Conservation (phyloP, 1,139 yeast genomes). For the Kodamaea anthophila region DNA sequence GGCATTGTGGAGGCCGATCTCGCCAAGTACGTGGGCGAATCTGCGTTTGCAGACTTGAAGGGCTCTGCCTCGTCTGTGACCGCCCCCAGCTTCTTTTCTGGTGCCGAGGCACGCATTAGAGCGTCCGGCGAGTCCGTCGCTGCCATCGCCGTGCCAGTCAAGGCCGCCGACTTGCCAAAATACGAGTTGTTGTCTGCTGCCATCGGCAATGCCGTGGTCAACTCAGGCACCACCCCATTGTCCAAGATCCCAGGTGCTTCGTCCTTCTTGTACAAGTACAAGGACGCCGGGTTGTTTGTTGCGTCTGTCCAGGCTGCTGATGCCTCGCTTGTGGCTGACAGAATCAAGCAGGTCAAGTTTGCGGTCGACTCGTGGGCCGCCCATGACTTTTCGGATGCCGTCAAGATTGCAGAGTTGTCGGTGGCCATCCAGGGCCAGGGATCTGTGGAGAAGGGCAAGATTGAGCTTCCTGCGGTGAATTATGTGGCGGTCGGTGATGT, state of each 20-base stretch:
- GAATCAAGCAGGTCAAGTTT: conserved; percentile 59
- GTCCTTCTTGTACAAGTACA: conserved; percentile 60
- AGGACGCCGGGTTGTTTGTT: conserved; percentile 79
- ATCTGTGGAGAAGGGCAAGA: conserved; percentile 43
- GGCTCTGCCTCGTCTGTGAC: conserved; percentile 46
- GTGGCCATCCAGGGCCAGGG: conserved; percentile 41
- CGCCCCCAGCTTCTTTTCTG: conserved; percentile 46
- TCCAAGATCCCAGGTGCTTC: conserved; percentile 49
- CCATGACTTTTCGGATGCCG: conserved; percentile 33
- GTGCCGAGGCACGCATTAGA: conserved; percentile 74
- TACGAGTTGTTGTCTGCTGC: conserved; percentile 71
- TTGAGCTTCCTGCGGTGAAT: conserved; percentile 46
- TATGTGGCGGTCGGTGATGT: conserved; percentile 91
- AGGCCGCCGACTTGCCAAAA: conserved; percentile 57
- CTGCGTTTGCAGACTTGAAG: conserved; percentile 56
- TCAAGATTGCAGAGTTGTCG: conserved; percentile 43
- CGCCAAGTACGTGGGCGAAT: conserved; percentile 57
- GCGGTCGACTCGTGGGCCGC: conserved; percentile 38
- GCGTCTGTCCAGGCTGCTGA: conserved; percentile 58
- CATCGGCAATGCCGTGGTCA: conserved; percentile 59
- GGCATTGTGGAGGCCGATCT: conserved; percentile 76
- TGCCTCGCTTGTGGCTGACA: conserved; percentile 50
- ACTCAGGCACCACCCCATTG: conserved; percentile 41
- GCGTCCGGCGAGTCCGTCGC: conserved; percentile 64
- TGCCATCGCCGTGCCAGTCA: conserved; percentile 76